These are phyloP conservation scores for Mycena vulgaris DNA, from an alignment of 768 basidiomycete genomes.

Conservation along the genomic window DNA sequence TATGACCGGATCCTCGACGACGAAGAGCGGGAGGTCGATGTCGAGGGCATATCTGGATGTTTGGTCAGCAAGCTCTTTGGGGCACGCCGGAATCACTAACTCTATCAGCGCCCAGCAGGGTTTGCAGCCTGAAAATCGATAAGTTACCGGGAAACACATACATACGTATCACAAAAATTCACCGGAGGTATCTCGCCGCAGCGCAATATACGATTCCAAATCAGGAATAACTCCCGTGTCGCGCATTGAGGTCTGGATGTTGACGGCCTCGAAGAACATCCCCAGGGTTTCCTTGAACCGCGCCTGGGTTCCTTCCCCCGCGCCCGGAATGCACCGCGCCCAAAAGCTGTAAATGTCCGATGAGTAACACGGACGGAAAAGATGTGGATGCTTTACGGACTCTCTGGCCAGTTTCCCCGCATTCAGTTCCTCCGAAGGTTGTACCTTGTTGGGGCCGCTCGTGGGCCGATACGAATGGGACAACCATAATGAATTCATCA, in stretches of 20 bases:
- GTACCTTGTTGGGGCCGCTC: constrained; percentile 53
- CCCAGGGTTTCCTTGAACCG: constrained; percentile 82
- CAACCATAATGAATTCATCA: constrained; percentile 81
- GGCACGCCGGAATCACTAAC: constrained; percentile 51
- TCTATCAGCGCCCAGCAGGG: constrained; percentile 85
- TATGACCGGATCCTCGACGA: constrained; percentile 77
- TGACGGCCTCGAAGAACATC: constrained; percentile 79
- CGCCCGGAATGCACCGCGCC: constrained; percentile 72
- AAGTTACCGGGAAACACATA: constrained; percentile 39
- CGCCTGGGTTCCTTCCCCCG: constrained; percentile 69
- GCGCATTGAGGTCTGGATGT: constrained; percentile 73
- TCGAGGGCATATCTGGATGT: constrained; percentile 69
- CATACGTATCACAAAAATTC: constrained; percentile 39
- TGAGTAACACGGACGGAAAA: constrained; percentile 24
- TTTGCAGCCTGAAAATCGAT: constrained; percentile 64
- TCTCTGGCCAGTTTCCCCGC: constrained; percentile 79
- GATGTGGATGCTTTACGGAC: constrained; percentile 58
- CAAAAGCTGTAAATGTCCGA: constrained; percentile 68
- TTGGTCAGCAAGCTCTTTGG: constrained; percentile 14
- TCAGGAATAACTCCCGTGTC: constrained; percentile 70
- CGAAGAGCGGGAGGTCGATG: constrained; percentile 80
- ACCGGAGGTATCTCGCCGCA: constrained; percentile 84
- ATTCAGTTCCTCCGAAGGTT: constrained; percentile 60
- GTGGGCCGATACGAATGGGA: constrained; percentile 68
- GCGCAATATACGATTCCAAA: constrained; percentile 80